Base-by-base conservation (phyloP, 345 rosid species). In the Gossypioides kirkii region DNA sequence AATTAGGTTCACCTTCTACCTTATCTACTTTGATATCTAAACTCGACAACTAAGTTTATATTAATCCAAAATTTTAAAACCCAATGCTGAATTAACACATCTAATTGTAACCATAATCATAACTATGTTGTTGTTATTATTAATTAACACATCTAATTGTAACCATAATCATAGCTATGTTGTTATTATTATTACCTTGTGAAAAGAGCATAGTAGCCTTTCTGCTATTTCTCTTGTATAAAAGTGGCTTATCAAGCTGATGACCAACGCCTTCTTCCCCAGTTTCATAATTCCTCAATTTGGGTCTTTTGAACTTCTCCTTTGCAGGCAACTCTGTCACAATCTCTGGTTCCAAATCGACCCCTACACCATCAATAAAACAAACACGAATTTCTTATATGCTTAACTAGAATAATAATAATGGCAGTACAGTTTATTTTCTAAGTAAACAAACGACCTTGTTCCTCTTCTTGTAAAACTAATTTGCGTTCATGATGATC, bases 321-420 rank as follows among this genome's bases (percentile, higher is more conserved):
- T 70, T 76, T 0, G 90, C 82, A 77, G 90, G 83, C 79, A 82
- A 77, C 74, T 84, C 94, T 23, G 86, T 86, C 74, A 84, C 87
- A 75, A 86, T 79, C 79, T 77, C 73, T 26, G 77, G 53, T 72
- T 73, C 89, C 50, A 77, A 53, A 67, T 71, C 87, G 45, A 50
- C 79, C 26, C 65, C 87, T 80, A 67, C 70, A 45, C 18, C 23
- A 50, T 23, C n/a, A 26, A 41, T n/a, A n/a, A 47, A 55, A 7
- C 4, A 6, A 70, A 10, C 3, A 5, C 38, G 38, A 32, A 5
- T 32, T 32, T 32, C 38, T 32, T 32, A 32, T 5, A 5, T 32
- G 4, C 38, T 32, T 32, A 32, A 32, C 7, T 32, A 32, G 38
- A 32, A 32, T 5, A 32, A 32, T 0, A 32, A 58, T 11, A 43